Evolutionary conservation across 2,329 filamentous ascomycete genomes (phyloP).

Genomic region (Aspergillus bombycis): DNA sequence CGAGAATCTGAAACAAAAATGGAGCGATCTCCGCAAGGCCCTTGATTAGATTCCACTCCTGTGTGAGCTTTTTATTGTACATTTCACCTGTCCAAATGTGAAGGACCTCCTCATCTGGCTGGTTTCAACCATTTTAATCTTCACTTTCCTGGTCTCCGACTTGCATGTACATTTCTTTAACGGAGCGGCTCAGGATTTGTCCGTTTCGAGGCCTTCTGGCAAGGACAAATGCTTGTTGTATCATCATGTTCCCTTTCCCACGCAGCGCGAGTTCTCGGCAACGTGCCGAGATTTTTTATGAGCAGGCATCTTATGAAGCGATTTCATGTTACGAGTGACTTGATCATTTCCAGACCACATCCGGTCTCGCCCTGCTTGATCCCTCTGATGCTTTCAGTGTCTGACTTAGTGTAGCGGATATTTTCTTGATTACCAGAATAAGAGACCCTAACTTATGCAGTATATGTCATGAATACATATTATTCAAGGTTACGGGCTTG

Average conservation of each 20-base stretch:
- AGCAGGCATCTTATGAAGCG: conserved; percentile 16
- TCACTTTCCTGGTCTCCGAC: neutral
- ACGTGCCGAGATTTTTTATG: conserved; percentile 11
- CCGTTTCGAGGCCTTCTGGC: conserved; percentile 18
- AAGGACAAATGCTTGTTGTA: conserved; percentile 22
- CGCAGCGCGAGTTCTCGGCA: conserved; percentile 12
- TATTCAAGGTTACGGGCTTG: conserved; percentile 8
- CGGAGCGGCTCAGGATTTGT: conserved; percentile 7
- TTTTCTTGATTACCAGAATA: conserved; percentile 4
- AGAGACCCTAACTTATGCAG: conserved; percentile 26
- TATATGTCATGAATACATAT: conserved; percentile 29
- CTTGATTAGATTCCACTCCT: conserved; percentile 43
- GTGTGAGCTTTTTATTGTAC: neutral
- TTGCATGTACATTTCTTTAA: conserved; percentile 21
- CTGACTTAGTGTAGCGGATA: conserved; percentile 10
- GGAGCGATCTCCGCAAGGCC: conserved; percentile 69
- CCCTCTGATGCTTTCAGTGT: conserved; percentile 4
- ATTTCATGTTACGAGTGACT: conserved; percentile 15
- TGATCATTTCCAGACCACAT: conserved; percentile 1
- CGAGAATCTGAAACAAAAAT: conserved; percentile 74
- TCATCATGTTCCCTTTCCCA: conserved; percentile 21
- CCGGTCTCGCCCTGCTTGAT: neutral
- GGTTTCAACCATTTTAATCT: neutral
- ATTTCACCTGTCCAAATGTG: conserved; percentile 1
- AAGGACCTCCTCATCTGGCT: neutral